phyloP scores from a whole-genome alignment of 352 stramenopile species.

The Globisporangium emineosum region DNA sequence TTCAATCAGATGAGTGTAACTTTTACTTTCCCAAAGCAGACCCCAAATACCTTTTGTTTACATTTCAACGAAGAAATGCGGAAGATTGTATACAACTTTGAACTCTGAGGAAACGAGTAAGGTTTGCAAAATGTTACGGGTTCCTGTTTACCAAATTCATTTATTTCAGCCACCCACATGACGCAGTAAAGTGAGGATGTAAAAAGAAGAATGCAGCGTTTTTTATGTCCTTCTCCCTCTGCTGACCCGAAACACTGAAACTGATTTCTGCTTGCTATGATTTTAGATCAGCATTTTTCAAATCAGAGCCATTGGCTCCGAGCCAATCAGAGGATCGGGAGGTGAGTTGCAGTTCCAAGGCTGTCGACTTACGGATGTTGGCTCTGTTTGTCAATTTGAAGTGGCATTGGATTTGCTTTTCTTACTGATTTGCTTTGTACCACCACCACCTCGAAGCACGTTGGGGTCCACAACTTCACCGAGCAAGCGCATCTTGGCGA shows the following conservation, averaged over 20 bases:
- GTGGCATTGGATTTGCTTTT: not conserved
- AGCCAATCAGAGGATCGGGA: not conserved
- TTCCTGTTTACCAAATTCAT: no score
- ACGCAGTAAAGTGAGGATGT: not conserved
- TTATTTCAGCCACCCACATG: no score
- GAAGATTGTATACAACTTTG: no score
- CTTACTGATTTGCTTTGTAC: not conserved
- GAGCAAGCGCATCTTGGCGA: no score
- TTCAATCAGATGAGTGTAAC: not conserved
- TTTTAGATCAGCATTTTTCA: not conserved
- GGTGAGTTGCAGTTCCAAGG: not conserved
- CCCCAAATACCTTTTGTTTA: no score
- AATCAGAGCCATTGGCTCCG: not conserved
- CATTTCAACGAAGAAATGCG: no score
- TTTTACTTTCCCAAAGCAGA: no score
- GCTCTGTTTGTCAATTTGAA: not conserved
- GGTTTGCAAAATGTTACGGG: no score
- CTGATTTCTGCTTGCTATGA: not conserved
- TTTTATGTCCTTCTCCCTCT: not conserved
- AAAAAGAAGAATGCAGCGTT: not conserved
- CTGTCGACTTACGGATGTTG: not conserved
- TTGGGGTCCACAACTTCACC: no score
- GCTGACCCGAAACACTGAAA: not conserved
- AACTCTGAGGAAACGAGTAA: no score
- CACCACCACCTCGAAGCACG: not conserved